phyloP scores from a whole-genome alignment of 1,139 yeast species.

The Suhomyces panamericanus region DNA sequence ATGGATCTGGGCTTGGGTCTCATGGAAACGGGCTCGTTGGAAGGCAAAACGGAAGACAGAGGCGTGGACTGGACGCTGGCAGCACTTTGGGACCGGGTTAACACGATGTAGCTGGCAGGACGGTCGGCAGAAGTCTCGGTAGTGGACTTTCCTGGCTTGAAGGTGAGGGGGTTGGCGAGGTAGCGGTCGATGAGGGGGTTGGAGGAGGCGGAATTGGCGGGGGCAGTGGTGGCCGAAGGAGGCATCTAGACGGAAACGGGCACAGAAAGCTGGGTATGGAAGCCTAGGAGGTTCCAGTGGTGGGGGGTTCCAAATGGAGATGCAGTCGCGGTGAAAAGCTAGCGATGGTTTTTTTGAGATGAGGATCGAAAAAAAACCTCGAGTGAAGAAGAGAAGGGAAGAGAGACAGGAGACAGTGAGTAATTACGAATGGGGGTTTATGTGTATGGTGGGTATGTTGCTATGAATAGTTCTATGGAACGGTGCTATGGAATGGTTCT shows the following conservation, averaged over 20 bases:
- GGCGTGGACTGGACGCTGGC: conserved; percentile 4
- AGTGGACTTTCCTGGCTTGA: conserved; percentile 52
- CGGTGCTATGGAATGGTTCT: no score
- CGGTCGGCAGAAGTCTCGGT: conserved; percentile 30
- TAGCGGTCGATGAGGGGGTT: conserved; percentile 58
- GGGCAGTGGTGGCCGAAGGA: conserved; percentile 21
- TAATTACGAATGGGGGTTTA: no score
- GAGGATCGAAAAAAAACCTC: neutral
- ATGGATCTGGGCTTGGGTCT: conserved; percentile 47
- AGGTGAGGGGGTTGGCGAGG: conserved; percentile 57
- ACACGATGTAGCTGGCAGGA: conserved; percentile 45
- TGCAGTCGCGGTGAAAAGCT: conserved; percentile 5
- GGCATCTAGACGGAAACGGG: conserved; percentile 6
- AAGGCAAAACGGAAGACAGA: neutral
- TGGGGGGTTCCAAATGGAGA: neutral
- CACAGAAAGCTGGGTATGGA: neutral
- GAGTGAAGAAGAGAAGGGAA: neutral
- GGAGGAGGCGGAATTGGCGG: conserved; percentile 29
- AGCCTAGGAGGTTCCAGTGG: neutral
- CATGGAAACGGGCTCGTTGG: conserved; percentile 3
- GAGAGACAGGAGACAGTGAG: no score
- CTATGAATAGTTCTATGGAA: no score
- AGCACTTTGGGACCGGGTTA: conserved; percentile 25
- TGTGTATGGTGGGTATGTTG: no score
- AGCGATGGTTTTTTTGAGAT: conserved; percentile 9